phyloP scores from a whole-genome alignment of 164 flowering plant genomes.

The Sextonia rubra region DNA sequence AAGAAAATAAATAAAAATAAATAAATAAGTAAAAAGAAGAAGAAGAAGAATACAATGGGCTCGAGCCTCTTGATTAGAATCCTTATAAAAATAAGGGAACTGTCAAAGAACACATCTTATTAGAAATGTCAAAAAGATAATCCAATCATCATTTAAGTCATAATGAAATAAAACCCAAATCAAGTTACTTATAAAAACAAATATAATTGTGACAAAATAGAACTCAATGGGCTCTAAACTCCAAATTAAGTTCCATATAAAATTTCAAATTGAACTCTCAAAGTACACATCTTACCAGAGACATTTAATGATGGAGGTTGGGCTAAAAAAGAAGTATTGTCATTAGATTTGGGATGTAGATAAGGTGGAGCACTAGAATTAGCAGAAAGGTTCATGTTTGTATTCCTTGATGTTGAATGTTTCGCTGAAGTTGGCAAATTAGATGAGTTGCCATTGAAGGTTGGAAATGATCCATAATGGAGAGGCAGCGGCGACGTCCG shows the following conservation, averaged over 20 bases:
- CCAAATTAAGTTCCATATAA: not conserved
- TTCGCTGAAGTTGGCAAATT: conserved; percentile 38
- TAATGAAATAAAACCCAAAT: no score
- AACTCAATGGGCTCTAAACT: not conserved
- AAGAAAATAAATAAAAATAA: no score
- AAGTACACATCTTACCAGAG: conserved; percentile 40
- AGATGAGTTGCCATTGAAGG: conserved; percentile 41
- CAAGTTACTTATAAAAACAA: no score
- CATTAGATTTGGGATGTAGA: conserved; percentile 9
- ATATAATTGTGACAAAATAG: no score
- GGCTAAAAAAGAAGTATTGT: conserved; percentile 30
- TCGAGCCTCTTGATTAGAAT: not conserved
- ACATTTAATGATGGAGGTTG: conserved; percentile 66
- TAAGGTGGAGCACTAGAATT: conserved; percentile 27
- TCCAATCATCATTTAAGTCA: no score
- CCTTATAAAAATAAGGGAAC: not conserved
- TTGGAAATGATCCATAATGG: conserved; percentile 34
- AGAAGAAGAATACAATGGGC: no score
- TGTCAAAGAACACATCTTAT: not conserved
- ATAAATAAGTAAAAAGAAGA: no score
- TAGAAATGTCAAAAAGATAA: not conserved
- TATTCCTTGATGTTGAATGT: conserved; percentile 37
- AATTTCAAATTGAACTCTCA: not conserved
- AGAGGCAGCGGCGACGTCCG: conserved; percentile 43
- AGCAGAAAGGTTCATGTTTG: conserved; percentile 23